Evolutionary conservation across 2,329 filamentous ascomycete genomes (phyloP), one percentile per base, ranked within the genome.

Genomic region (Cercospora canescens): DNA sequence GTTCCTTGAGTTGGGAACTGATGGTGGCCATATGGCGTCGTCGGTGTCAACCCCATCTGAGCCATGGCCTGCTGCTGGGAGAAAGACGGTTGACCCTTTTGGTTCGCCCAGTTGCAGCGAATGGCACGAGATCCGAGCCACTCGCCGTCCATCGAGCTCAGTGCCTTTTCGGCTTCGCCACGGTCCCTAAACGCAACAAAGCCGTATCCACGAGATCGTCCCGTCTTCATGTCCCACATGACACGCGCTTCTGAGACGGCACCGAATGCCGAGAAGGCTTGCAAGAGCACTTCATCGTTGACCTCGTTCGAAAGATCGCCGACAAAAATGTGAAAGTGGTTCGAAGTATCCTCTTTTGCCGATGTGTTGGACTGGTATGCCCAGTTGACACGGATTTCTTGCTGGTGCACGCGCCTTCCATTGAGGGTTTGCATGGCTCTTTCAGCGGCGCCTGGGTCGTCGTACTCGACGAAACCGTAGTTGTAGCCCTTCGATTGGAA

Each of bases 181-280:
- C 94, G 92, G 70, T 99, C 95, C 69, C 94, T 91, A 87, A 96
- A 99, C 58, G 95, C 95, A 73, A 98, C 94, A 77, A 99, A 99
- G 12, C 95, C 95, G 77, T 99, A 99, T 67, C 95, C 95, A 78
- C 95, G 92, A 72, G 95, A 98, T 70, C 95, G 90, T 72, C 95
- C 95, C 37, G 95, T 99, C 87, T 99, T 99, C 95, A 99, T 99
- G 80, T 99, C 95, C 95, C 95, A 99, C 95, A 99, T 99, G 70
- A 99, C 95, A 75, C 95, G 93, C 67, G 95, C 95, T 81, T 99
- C 95, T 2, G 95, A 99, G 57, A 99, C 94, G 12, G 89, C 92
- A 45, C 95, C 95, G 79, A 98, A 99, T 52, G 93, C 93, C 56
- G 93, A 96, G 81, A 99, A 99, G 12, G 95, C 95, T 80, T 97